phyloP scores from a whole-genome alignment of 2,329 filamentous ascomycete species.

The Diaporthe vexans region DNA sequence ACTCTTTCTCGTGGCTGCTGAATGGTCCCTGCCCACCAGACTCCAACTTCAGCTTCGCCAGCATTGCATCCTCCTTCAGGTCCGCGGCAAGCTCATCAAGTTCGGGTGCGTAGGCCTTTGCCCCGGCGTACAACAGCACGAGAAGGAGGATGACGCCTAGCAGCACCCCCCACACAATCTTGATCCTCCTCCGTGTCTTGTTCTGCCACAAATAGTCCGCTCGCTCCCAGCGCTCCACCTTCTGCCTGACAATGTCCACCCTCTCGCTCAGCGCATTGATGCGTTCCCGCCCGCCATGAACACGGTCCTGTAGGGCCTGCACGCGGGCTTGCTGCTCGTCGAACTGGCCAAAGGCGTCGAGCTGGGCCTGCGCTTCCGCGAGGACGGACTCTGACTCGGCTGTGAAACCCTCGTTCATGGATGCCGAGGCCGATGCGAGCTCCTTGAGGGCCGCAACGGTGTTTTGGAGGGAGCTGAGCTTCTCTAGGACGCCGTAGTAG shows the following conservation, averaged over 20 bases:
- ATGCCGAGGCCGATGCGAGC: conserved; percentile 72
- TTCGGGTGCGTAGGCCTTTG: conserved; percentile 34
- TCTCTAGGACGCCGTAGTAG: conserved; percentile 81
- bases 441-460: conserved; percentile 76
- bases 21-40: conserved; percentile 7
- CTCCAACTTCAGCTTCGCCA: conserved; percentile 36
- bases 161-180: conserved; percentile 73
- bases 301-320: conserved; percentile 70
- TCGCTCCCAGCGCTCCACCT: conserved; percentile 77
- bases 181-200: conserved; percentile 73
- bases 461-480: conserved; percentile 73
- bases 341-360: conserved; percentile 74
- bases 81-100: conserved; percentile 38
- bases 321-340: conserved; percentile 76
- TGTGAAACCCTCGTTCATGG: conserved; percentile 71
- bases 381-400: conserved; percentile 71
- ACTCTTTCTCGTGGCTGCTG: conserved; percentile 42
- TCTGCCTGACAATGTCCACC: conserved; percentile 73
- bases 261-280: conserved; percentile 72
- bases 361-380: conserved; percentile 71
- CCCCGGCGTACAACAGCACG: conserved; percentile 57
- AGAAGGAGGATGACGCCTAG: conserved; percentile 63
- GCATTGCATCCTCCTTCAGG: conserved; percentile 30
- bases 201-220: conserved; percentile 78
- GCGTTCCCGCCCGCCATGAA: conserved; percentile 71